Conservation (phyloP, 2,329 filamentous ascomycete species). For the Ascochyta fabae region DNA sequence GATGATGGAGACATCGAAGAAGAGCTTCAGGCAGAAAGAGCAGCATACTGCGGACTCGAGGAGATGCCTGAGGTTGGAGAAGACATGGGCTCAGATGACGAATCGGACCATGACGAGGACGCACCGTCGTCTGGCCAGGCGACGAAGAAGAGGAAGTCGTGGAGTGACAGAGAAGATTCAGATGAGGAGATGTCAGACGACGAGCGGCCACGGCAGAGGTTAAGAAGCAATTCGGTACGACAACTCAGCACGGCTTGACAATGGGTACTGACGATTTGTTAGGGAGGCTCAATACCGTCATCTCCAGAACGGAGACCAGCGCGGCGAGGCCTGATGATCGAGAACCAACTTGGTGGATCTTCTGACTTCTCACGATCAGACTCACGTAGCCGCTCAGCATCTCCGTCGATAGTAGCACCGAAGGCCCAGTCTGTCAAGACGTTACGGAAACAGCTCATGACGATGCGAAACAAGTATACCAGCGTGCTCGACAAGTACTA, state of each 20-base stretch:
- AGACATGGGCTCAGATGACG: slow-evolving; percentile 66
- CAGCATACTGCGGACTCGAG: slow-evolving; percentile 83
- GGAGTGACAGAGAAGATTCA: slow-evolving; percentile 66
- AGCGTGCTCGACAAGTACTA: slow-evolving; percentile 81
- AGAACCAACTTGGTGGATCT: slow-evolving; percentile 40
- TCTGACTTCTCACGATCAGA: slow-evolving; percentile 51
- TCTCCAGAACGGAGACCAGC: slow-evolving; percentile 68
- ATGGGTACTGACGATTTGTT: slow-evolving; percentile 41
- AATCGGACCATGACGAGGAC: slow-evolving; percentile 51
- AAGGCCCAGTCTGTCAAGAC: slow-evolving; percentile 73
- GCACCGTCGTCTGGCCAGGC: slow-evolving; percentile 46
- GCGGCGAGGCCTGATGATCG: slow-evolving; percentile 61
- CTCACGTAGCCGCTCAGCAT: slow-evolving; percentile 47
- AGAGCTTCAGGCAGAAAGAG: slow-evolving; percentile 73
- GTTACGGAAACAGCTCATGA: slow-evolving; percentile 75
- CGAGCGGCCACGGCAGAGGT: slow-evolving; percentile 76
- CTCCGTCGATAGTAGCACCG: slow-evolving; percentile 46
- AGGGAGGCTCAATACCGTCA: slow-evolving; percentile 65
- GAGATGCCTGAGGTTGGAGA: slow-evolving; percentile 92
- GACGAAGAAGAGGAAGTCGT: slow-evolving; percentile 51
- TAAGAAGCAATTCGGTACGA: slow-evolving; percentile 86
- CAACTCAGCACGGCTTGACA: neutral
- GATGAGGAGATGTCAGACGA: slow-evolving; percentile 70
- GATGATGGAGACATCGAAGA: slow-evolving; percentile 96
- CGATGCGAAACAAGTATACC: slow-evolving; percentile 79